These are phyloP conservation scores for Glycyrrhiza uralensis DNA, from an alignment of 306 rosid species.

Conservation along the genomic window DNA sequence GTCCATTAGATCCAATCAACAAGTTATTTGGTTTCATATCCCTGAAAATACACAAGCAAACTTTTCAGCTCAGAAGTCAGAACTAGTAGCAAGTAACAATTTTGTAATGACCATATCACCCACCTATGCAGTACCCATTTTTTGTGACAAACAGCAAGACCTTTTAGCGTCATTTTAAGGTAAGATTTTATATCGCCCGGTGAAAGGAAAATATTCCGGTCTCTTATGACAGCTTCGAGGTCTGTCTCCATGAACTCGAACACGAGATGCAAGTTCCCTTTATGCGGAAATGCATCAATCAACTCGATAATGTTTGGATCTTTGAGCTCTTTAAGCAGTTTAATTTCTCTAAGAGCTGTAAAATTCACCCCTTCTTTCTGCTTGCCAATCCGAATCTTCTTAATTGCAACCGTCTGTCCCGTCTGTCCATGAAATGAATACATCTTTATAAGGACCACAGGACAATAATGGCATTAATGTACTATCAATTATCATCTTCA, in stretches of 20 bases:
- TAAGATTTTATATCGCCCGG: slow-evolving; percentile 80
- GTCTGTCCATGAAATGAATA: slow-evolving; percentile 52
- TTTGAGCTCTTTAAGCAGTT: slow-evolving; percentile 81
- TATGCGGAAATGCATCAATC: slow-evolving; percentile 81
- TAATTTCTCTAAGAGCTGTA: slow-evolving; percentile 83
- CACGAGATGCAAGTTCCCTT: slow-evolving; percentile 86
- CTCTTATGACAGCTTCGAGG: slow-evolving; percentile 89
- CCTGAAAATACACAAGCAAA: slow-evolving; percentile 44
- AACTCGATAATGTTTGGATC: slow-evolving; percentile 75
- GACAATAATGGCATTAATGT: background rate
- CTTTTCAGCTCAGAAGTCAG: slow-evolving; percentile 22
- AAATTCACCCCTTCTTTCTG: slow-evolving; percentile 88
- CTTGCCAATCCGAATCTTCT: slow-evolving; percentile 85
- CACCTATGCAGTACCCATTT: slow-evolving; percentile 94
- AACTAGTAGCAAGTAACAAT: slow-evolving; percentile 2
- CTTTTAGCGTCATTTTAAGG: slow-evolving; percentile 83
- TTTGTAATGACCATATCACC: background rate
- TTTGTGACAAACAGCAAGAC: slow-evolving; percentile 78
- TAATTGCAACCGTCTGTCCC: slow-evolving; percentile 79
- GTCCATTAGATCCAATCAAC: slow-evolving; percentile 84
- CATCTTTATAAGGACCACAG: slow-evolving; percentile 20
- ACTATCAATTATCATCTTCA: background rate
- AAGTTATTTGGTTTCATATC: slow-evolving; percentile 93
- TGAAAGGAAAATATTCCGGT: slow-evolving; percentile 75
- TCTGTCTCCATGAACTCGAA: slow-evolving; percentile 94